Percentiles rank a stretch among this genome's conserved stretches.
These are phyloP conservation scores for Sphenostylis stenocarpa DNA, from an alignment of 306 rosid species.

Conservation along the genomic window DNA sequence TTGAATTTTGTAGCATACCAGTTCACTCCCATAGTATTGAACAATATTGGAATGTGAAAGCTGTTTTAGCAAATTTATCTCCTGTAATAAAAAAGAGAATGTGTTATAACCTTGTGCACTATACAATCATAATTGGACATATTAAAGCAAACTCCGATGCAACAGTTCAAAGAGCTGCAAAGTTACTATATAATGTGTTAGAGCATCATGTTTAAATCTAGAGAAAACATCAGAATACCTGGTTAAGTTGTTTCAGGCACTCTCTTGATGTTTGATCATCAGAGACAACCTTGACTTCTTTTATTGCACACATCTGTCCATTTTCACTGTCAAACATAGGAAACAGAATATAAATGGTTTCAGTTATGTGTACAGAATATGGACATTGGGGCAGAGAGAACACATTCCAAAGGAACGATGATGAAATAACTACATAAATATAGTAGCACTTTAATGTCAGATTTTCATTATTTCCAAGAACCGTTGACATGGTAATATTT, in stretches of 20 bases:
- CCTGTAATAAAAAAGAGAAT: constrained; percentile 56
- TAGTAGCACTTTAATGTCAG: neutral
- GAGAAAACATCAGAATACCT: constrained; percentile 50
- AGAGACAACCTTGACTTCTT: constrained; percentile 81
- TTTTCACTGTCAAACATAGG: constrained; percentile 64
- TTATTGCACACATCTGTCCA: constrained; percentile 99
- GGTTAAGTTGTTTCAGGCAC: constrained; percentile 94
- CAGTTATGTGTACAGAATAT: constrained; percentile 23
- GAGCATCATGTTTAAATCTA: constrained; percentile 3
- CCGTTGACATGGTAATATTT: neutral
- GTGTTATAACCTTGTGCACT: constrained; percentile 18
- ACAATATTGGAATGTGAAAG: constrained; percentile 91
- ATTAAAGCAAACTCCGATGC: constrained; percentile 26
- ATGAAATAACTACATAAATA: neutral
- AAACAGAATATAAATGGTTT: constrained; percentile 18
- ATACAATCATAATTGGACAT: neutral
- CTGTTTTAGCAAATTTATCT: constrained; percentile 85
- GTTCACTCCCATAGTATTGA: constrained; percentile 91
- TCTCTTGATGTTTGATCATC: constrained; percentile 87
- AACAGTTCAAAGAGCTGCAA: constrained; percentile 21
- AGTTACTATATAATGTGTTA: neutral
- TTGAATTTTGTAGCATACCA: constrained; percentile 52
- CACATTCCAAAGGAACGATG: neutral
- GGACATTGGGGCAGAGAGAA: constrained; percentile 2
- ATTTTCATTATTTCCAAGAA: neutral